Conservation (phyloP, 2,329 filamentous ascomycete genomes). For the Diaporthe australafricana region DNA sequence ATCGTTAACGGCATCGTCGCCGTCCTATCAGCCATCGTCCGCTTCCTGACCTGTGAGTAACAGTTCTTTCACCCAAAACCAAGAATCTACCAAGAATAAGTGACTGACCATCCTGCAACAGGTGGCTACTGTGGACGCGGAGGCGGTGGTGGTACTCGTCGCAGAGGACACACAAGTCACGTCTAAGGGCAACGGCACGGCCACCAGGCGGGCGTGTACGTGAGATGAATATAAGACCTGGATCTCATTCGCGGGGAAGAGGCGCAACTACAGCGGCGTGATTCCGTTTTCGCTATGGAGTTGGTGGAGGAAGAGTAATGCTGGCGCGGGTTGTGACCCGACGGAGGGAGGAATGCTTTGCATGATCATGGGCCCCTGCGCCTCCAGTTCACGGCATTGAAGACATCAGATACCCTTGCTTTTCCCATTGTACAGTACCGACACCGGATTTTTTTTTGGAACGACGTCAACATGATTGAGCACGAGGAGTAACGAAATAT, state of each 20-base stretch:
- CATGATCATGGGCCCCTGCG: constrained; percentile 23
- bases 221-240: constrained; percentile 18
- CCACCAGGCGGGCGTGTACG: constrained; percentile 32
- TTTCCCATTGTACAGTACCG: constrained; percentile 21
- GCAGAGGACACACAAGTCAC: constrained; percentile 29
- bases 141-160: constrained; percentile 5
- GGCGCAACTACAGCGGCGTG: background rate
- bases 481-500: background rate
- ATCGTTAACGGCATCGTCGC: constrained; percentile 76
- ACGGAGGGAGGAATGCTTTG: background rate
- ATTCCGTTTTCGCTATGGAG: background rate
- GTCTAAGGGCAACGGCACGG: constrained; percentile 26
- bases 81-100: background rate
- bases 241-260: background rate
- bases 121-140: constrained; percentile 27
- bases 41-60: constrained; percentile 67
- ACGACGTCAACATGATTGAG: background rate
- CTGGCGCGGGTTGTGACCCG: background rate
- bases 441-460: background rate
- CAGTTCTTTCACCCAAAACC: background rate
- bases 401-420: constrained; percentile 28
- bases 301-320: background rate
- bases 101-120: constrained; percentile 5
- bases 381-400: constrained; percentile 15
- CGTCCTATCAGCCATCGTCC: constrained; percentile 74